Base-by-base conservation (phyloP, 768 basidiomycete genomes). In the Russula lepida region DNA sequence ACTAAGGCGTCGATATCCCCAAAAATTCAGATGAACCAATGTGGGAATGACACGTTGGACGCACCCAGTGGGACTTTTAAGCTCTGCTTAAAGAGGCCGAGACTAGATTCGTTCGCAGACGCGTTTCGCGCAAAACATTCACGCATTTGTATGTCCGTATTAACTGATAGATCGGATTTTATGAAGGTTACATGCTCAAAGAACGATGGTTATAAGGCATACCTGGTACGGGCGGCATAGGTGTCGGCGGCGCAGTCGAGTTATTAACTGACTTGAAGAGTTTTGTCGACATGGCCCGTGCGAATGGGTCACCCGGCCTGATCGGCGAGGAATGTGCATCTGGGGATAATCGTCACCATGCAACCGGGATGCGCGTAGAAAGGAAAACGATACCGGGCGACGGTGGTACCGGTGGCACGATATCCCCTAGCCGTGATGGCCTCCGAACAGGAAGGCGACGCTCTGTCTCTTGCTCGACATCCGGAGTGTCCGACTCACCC, bases 1-100 rank as follows among this genome's bases (percentile, higher is more conserved):
- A 86, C 88, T 89, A 19, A 63, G 43, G 12, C n/a, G 39, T 17
- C 23, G 21, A 54, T 28, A 6, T 28, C 25, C 8, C 17, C 30
- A 37, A 39, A 32, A 1, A 6, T 21, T 54, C 27, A 58, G 30
- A 25, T n/a, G 27, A n/a, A 47, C 17, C 12, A 7, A 17, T 2
- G 7, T 8, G 21, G 23, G 13, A 4, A 3, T 19, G 23, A 17
- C 9, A 21, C 6, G n/a, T n/a, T 17, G 17, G 7, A 72, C 78
- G 37, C 66, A 88, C 89, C 88, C 62, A 92, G 84, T 0, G 89
- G 92, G 61, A 80, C 77, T 70, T 81, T 87, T 65, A 92, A 77
- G 60, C 82, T 84, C 65, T 89, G 88, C 71, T 80, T 88, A 64
- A 90, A 75, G 32, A 78, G 76, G 53, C 68, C 73, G 33, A 82